phyloP scores from a whole-genome alignment of 371 early-diverging fungal genomes.

The Saksenaea vasiformis region DNA sequence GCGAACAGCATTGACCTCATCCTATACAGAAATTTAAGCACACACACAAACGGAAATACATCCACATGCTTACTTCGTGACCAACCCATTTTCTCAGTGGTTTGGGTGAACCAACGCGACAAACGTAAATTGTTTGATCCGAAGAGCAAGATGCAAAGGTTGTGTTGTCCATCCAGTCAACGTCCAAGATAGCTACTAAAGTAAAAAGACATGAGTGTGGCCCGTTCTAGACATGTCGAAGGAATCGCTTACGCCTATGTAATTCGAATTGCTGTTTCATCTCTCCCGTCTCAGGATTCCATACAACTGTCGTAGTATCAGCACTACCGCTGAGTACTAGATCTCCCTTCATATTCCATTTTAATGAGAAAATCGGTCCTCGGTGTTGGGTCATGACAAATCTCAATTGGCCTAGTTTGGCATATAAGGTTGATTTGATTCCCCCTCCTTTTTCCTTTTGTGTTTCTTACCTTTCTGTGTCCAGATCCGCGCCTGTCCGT shows the following conservation, averaged over 20 bases:
- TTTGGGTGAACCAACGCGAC: constrained; percentile 65
- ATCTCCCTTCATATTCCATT: constrained; percentile 86
- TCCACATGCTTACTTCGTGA: constrained; percentile 52
- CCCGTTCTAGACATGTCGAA: not conserved
- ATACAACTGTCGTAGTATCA: constrained; percentile 83
- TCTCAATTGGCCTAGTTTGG: constrained; percentile 63
- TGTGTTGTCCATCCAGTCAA: constrained; percentile 90
- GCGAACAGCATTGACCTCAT: constrained; percentile 86
- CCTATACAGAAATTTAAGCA: constrained; percentile 24
- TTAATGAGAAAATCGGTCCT: constrained; percentile 85
- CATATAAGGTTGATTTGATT: not conserved
- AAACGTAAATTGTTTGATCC: constrained; percentile 83
- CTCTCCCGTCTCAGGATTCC: constrained; percentile 83
- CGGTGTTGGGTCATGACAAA: constrained; percentile 71
- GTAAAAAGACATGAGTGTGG: constrained; percentile 4
- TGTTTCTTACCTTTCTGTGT: constrained; percentile 50
- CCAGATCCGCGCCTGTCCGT: constrained; percentile 90
- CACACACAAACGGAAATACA: not conserved
- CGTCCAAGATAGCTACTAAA: constrained; percentile 76
- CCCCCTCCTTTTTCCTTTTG: not conserved
- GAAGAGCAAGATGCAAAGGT: constrained; percentile 92
- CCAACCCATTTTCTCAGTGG: constrained; percentile 76
- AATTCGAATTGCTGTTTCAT: constrained; percentile 76
- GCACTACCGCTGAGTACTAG: constrained; percentile 79
- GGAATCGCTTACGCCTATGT: constrained; percentile 63